Percentiles rank a stretch among this genome's conserved stretches.
phyloP scores from a whole-genome alignment of 73 alveolate species.

The Tetrahymena borealis region DNA sequence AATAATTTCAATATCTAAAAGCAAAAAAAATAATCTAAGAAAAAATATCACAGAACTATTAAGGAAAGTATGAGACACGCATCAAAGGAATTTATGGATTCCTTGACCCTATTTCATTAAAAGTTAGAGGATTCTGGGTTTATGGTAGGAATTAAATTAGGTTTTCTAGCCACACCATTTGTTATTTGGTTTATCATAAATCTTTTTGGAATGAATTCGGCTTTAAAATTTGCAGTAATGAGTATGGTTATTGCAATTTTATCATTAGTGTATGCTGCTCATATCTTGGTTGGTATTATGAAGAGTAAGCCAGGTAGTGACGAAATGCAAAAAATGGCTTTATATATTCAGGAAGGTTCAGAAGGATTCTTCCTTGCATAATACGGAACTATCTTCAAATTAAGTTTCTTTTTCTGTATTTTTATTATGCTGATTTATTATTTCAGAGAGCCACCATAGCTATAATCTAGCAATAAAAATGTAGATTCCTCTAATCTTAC shows the following conservation, averaged over 20 bases:
- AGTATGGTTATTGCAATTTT: not conserved
- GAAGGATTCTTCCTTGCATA: slow-evolving; percentile 76
- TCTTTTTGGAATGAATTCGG: not conserved
- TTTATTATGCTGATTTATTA: slow-evolving; percentile 45
- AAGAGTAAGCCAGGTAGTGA: slow-evolving; percentile 41
- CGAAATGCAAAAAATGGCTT: slow-evolving; percentile 60
- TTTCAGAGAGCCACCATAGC: slow-evolving; percentile 15
- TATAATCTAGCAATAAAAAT: slow-evolving; percentile 13
- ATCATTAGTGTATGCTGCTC: not conserved
- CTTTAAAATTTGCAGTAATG: not conserved
- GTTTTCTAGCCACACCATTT: slow-evolving; percentile 1
- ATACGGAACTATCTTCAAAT: slow-evolving; percentile 62
- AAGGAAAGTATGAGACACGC: not conserved
- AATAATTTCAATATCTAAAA: not conserved
- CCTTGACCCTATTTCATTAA: not conserved
- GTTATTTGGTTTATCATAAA: not conserved
- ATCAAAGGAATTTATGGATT: not conserved
- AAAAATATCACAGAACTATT: not conserved
- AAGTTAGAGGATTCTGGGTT: not conserved
- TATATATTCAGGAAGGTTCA: slow-evolving; percentile 69
- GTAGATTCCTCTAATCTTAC: slow-evolving; percentile 29
- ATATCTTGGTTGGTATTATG: not conserved
- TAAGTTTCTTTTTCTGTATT: slow-evolving; percentile 47
- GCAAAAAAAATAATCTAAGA: not conserved
- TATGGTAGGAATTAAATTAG: not conserved